These are phyloP conservation scores for Sugiyamaella grinbergsii DNA, from an alignment of 1,139 yeast genomes.

Conservation along the genomic window DNA sequence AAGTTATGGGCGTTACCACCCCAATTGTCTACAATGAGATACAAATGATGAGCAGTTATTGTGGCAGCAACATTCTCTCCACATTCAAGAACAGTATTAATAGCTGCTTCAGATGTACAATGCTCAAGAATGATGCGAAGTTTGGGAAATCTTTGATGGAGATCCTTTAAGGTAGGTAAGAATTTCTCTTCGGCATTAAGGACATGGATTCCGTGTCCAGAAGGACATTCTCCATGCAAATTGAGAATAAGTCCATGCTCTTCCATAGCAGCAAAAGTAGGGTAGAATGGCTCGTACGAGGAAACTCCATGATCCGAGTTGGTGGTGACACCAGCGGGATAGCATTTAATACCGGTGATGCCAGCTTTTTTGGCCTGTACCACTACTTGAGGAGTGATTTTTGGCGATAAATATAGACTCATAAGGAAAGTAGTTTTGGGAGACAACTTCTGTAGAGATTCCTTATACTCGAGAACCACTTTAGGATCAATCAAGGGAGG, in stretches of 20 bases:
- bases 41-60: constrained; percentile 93
- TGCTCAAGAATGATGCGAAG: constrained; percentile 90
- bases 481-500: constrained; percentile 90
- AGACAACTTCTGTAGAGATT: constrained; percentile 61
- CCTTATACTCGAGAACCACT: constrained; percentile 69
- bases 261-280: constrained; percentile 86
- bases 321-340: constrained; percentile 98
- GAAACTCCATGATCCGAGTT: constrained; percentile 92
- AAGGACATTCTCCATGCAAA: constrained; percentile 93
- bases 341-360: constrained; percentile 82
- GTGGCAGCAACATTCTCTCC: constrained; percentile 84
- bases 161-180: constrained; percentile 81
- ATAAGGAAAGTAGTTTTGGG: constrained; percentile 87
- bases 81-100: constrained; percentile 70
- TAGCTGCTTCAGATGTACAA: constrained; percentile 89
- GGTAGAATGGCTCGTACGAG: constrained; percentile 84
- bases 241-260: constrained; percentile 74
- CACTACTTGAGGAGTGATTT: constrained; percentile 81
- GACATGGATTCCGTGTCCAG: constrained; percentile 67
- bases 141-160: constrained; percentile 82
- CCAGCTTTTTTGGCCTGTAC: constrained; percentile 73
- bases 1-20: constrained; percentile 94
- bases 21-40: constrained; percentile 89
- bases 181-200: constrained; percentile 92
- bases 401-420: constrained; percentile 81